Conservation (phyloP, 2,329 filamentous ascomycete species). For the Claviceps paspali region DNA sequence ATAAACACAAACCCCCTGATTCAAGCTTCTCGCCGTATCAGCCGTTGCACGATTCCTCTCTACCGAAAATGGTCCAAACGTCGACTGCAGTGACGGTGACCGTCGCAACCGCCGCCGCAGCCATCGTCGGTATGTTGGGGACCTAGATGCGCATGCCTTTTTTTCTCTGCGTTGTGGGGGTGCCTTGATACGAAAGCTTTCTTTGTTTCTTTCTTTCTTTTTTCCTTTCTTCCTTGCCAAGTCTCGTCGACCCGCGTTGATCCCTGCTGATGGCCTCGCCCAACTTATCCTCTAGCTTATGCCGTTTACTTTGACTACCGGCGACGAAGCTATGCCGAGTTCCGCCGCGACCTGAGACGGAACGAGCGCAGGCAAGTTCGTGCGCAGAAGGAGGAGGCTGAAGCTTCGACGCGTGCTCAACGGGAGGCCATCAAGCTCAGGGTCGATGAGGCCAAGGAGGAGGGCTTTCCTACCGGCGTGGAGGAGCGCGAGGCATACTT, state of each 20-base stretch:
- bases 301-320: constrained; percentile 55
- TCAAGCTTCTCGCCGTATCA: constrained; percentile 2
- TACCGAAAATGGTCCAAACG: constrained; percentile 29
- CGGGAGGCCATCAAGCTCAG: constrained; percentile 58
- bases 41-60: constrained; percentile 1
- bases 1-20: no score
- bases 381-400: constrained; percentile 56
- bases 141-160: not conserved
- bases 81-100: constrained; percentile 44
- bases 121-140: constrained; percentile 37
- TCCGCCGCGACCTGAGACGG: constrained; percentile 53
- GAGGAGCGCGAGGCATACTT: constrained; percentile 95
- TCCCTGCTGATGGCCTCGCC: no score
- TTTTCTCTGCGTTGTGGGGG: no score
- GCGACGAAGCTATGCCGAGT: constrained; percentile 47
- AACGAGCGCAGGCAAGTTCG: constrained; percentile 61
- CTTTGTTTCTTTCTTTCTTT: constrained; percentile 8
- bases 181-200: no score
- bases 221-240: not conserved
- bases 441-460: constrained; percentile 70
- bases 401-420: constrained; percentile 49
- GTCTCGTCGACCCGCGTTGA: no score
- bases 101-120: constrained; percentile 44
- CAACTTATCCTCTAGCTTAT: constrained; percentile 33
- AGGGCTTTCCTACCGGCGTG: constrained; percentile 78